Base-by-base conservation (phyloP, 2,329 filamentous ascomycete species). In the Xylaria sp. region DNA sequence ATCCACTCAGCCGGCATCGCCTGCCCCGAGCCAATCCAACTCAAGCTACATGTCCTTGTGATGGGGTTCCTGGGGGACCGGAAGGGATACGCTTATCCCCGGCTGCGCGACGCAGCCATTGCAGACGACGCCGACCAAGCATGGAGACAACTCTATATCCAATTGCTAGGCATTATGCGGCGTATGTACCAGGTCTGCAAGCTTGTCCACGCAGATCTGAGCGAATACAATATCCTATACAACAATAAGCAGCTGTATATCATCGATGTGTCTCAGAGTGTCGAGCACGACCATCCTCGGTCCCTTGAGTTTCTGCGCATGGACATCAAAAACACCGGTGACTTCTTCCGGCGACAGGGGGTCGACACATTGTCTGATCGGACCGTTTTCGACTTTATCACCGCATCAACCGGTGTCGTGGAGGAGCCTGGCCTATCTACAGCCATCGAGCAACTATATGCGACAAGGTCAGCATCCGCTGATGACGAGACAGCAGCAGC, bases 151-250 rank as follows among this genome's bases (percentile, higher is more conserved):
- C 77, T 97, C 13, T 99, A 99, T 71, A 71, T 91, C 11, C 89
- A 96, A 69, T 80, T 97, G 3, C 75, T 99, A 13, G 86, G 88
- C 18, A 87, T 96, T 67, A 96, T 99, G 91, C 87, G 92, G 48
- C 86, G 87, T 53, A 88, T 99, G 80, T 97, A 97, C 75, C 92
- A 96, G 70, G 86, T 88, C 39, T 99, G 94, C 74, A 85, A 83
- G 49, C 85, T 99, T 7, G 93, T 99, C 1, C 94, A 99, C 71
- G 94, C 92, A 45, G 94, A 99, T 83, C 72, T 99, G 70, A 96
- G 91, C 78, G 94, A 99, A 80, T 99, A 99, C 83, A 99, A 99
- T 69, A 85, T 97, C 48, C 82, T 99, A 18, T 99, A 95, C 76
- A 83, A 97, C 76, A 82, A 91, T 52, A 80, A 84, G 54, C 85